Percentiles rank a stretch among this genome's conserved stretches.
Evolutionary conservation across 805 yeast species (phyloP).

Genomic region (Candida ortonii): DNA sequence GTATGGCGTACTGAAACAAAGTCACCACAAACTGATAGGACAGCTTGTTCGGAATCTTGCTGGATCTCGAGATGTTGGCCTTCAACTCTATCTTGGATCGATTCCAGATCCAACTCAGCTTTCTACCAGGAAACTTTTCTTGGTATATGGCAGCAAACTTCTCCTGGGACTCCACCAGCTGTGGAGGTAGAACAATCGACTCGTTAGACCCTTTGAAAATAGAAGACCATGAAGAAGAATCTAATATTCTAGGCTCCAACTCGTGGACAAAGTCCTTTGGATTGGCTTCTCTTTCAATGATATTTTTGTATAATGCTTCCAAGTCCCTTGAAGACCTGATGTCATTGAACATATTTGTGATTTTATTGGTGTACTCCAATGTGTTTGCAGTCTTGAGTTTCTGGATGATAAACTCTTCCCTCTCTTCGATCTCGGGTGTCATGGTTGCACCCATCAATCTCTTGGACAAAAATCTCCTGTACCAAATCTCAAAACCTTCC

Average conservation of each 20-base stretch:
- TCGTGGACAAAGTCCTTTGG: slow-evolving; percentile 26
- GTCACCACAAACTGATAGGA: no score
- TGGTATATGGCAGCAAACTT: slow-evolving; percentile 68
- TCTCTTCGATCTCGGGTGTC: slow-evolving; percentile 78
- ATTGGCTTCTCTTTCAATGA: slow-evolving; percentile 14
- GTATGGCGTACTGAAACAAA: slow-evolving; percentile 80
- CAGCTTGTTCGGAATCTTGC: slow-evolving; percentile 76
- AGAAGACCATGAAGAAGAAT: slow-evolving; percentile 32
- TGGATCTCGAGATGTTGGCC: slow-evolving; percentile 78
- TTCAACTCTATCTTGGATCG: slow-evolving; percentile 88
- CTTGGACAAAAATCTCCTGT: slow-evolving; percentile 83
- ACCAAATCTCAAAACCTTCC: slow-evolving; percentile 92
- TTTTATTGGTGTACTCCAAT: slow-evolving; percentile 87
- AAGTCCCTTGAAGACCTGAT: slow-evolving; percentile 81
- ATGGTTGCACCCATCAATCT: slow-evolving; percentile 75
- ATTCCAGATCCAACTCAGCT: slow-evolving; percentile 94
- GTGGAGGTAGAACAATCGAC: slow-evolving; percentile 63
- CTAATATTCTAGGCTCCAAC: slow-evolving; percentile 33
- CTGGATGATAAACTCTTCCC: slow-evolving; percentile 82
- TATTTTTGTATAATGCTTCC: slow-evolving; percentile 38
- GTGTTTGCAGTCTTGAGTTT: slow-evolving; percentile 87
- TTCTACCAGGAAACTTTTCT: slow-evolving; percentile 78
- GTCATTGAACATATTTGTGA: slow-evolving; percentile 95
- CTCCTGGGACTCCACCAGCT: slow-evolving; percentile 60
- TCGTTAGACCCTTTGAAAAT: slow-evolving; percentile 32